Percentiles rank a stretch among this genome's conserved stretches.
Evolutionary conservation across 1,284 basidiomycete genomes (phyloP).

Genomic region (Ceratobasidium theobromae): DNA sequence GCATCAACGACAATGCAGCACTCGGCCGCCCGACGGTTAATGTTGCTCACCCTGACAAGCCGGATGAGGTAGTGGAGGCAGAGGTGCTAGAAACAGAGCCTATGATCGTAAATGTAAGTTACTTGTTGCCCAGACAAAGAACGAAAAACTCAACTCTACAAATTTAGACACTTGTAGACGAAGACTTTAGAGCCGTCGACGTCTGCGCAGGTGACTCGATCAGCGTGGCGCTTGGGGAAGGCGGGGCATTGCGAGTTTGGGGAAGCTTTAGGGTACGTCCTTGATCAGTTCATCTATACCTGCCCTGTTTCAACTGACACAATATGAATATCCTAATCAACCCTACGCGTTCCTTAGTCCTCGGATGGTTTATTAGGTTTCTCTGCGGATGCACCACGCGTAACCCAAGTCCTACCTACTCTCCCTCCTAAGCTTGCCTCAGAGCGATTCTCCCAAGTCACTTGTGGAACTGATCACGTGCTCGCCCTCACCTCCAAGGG

Average conservation of each 20-base stretch:
- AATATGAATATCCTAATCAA: neutral
- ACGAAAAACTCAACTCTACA: neutral
- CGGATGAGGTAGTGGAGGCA: conserved; percentile 60
- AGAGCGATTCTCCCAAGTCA: conserved; percentile 65
- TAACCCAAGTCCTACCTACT: conserved; percentile 46
- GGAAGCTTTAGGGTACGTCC: conserved; percentile 86
- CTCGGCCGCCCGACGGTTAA: conserved; percentile 80
- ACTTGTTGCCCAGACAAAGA: neutral
- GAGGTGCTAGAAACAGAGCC: conserved; percentile 80
- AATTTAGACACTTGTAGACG: conserved; percentile 66
- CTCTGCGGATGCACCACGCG: conserved; percentile 49
- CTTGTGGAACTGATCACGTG: conserved; percentile 58
- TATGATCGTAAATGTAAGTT: conserved; percentile 48
- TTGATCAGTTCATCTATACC: conserved; percentile 14
- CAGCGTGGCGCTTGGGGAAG: conserved; percentile 73
- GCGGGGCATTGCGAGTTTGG: conserved; percentile 85
- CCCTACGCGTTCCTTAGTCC: conserved; percentile 42
- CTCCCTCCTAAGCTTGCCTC: conserved; percentile 40
- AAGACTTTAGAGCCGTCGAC: conserved; percentile 79
- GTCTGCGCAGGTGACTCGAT: conserved; percentile 84
- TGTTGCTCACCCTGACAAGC: conserved; percentile 66
- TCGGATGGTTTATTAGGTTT: conserved; percentile 88
- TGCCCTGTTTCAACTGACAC: conserved; percentile 43
- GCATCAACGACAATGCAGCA: conserved; percentile 84
- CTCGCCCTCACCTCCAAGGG: conserved; percentile 56